Evolutionary conservation across 805 yeast species (phyloP), one percentile per base, ranked within the genome.

Genomic region (Naumovozyma castellii): DNA sequence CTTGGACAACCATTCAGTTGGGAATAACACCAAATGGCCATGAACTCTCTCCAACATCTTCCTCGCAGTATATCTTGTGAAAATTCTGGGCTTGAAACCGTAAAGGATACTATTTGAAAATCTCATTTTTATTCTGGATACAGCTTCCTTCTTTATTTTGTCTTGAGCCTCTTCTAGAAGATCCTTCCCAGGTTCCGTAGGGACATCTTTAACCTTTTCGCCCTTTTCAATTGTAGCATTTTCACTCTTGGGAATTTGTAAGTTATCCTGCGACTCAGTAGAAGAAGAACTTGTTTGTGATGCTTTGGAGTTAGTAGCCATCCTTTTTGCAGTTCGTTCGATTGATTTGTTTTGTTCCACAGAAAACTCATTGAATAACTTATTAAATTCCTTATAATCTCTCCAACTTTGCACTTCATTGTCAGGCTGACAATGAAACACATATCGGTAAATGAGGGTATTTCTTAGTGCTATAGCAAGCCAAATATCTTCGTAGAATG

Each of bases 381-480:
- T 76, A 43, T 77, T 71, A 56, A 69, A 82, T 19, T 72, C 77
- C 57, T 84, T 88, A 59, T 86, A 92, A 41, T 86, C 95, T 41
- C 73, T 73, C 99, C 99, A 92, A 0, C 87, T 73, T 18, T 70
- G 70, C n/a, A 90, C 97, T 5, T 76, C 69, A 57, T 90, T 86
- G 61, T 92, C 98, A 0, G 99, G 99, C 56, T 94, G 98, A 45
- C 85, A 78, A 47, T 88, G 88, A 71, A 92, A 92, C 1, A 92
- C 84, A 59, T 81, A 68, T 44, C 96, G 71, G 65, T 75, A 92
- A 1, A 94, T 65, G 43, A 75, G 69, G 0, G 97, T 86, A 54
- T 92, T 92, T 51, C 88, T 71, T 39, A 81, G 66, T 0, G 98
- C 97, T 51, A 75, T 76, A 4, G 80, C 80, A 56, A 71, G 74